Conservation (phyloP, 1,284 basidiomycete species). For the Moesziomyces globuligerus region DNA sequence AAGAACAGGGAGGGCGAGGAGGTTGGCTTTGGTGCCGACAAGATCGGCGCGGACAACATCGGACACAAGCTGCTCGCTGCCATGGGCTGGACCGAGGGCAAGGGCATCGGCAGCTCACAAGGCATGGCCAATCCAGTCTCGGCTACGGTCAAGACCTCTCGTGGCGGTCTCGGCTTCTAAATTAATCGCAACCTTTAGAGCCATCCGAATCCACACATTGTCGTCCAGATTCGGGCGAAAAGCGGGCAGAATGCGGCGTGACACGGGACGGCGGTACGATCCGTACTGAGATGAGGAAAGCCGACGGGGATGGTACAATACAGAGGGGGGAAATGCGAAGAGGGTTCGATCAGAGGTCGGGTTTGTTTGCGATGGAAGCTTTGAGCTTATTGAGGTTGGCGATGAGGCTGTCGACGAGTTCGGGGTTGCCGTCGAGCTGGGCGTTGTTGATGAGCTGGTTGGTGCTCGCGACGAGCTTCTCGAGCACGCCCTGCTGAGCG, state of each 20-base stretch:
- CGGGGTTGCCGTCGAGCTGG: conserved; percentile 8
- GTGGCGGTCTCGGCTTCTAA: conserved; percentile 61
- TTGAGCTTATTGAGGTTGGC: conserved; percentile 45
- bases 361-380: conserved; percentile 25
- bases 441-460: conserved; percentile 21
- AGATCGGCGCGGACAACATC: conserved; percentile 64
- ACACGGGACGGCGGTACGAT: no score
- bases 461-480: conserved; percentile 21
- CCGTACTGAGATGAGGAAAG: no score
- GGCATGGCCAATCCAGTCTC: conserved; percentile 62
- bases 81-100: conserved; percentile 65
- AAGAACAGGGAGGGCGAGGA: conserved; percentile 61
- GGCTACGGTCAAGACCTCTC: conserved; percentile 62
- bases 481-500: conserved; percentile 21
- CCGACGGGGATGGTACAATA: no score
- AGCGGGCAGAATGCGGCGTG: no score
- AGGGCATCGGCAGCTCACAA: conserved; percentile 57
- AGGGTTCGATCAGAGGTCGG: conserved; percentile 16
- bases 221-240: no score
- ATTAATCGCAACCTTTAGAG: no score
- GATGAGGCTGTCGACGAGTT: conserved; percentile 30
- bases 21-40: conserved; percentile 63
- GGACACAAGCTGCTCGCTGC: conserved; percentile 62
- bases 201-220: not conserved
- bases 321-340: not conserved